These are phyloP conservation scores for Penicillium crystallinum DNA, from an alignment of 495 filamentous ascomycete genomes.

Conservation along the genomic window DNA sequence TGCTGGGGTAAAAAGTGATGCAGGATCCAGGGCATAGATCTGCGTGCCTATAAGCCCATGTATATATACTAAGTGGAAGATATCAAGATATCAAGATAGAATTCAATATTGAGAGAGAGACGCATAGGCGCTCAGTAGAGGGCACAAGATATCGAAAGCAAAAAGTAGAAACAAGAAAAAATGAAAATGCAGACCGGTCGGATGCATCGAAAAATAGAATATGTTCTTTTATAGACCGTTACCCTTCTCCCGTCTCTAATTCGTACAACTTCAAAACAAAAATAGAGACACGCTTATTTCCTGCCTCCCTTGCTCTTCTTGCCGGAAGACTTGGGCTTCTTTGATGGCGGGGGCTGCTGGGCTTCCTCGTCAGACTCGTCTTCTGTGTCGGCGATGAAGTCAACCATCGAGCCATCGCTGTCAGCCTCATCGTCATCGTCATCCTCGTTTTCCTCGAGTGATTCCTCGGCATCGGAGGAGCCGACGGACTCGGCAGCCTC, in stretches of 20 bases:
- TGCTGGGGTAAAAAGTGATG: background rate
- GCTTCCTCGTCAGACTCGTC: constrained; percentile 36
- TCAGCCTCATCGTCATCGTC: constrained; percentile 40
- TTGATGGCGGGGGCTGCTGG: constrained; percentile 31
- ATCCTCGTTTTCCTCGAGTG: constrained; percentile 39
- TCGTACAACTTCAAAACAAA: constrained; percentile 13
- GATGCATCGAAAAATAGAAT: constrained; percentile 10
- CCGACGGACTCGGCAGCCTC: constrained; percentile 44
- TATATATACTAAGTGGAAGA: too few species aligned
- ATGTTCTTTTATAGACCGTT: constrained; percentile 14
- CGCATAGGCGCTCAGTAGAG: constrained; percentile 8
- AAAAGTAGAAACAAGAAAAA: constrained; percentile 1
- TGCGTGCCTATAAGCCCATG: too few species aligned
- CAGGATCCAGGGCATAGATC: background rate
- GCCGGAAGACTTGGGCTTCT: constrained; percentile 32
- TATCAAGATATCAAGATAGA: background rate
- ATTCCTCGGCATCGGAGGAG: constrained; percentile 46
- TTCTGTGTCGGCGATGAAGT: constrained; percentile 45
- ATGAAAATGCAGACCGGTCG: constrained; percentile 6
- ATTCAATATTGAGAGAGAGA: constrained; percentile 4
- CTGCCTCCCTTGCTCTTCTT: constrained; percentile 34
- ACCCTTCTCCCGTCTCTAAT: constrained; percentile 10
- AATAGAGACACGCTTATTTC: constrained; percentile 17
- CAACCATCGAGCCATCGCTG: constrained; percentile 40
- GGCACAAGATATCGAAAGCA: constrained; percentile 9